A percentile compares a stretch with the other conserved stretches of the same genome.
Evolutionary conservation across 139 green algal genomes (phyloP).

Genomic region (Eudorina sp.): DNA sequence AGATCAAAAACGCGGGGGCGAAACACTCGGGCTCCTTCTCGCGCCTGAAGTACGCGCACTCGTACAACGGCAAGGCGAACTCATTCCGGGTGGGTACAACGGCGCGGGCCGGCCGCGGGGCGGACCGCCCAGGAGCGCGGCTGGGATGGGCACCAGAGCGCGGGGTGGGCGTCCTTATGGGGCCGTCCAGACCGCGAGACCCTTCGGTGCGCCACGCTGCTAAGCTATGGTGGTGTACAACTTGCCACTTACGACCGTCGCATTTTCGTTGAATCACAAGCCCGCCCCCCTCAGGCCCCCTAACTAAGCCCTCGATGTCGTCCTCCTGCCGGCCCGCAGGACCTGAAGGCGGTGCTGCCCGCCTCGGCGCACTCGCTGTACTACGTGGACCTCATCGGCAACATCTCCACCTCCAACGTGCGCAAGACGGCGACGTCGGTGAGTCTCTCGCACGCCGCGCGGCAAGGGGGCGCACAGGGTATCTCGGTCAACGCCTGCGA

Average conservation of each 20-base stretch:
- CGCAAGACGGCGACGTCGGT: slow-evolving; percentile 38
- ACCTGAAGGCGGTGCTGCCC: slow-evolving; percentile 75
- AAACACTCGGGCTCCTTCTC: slow-evolving; percentile 79
- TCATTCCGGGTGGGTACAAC: slow-evolving; percentile 56
- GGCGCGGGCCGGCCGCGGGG: not conserved
- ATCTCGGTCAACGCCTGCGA: too few relatives aligned
- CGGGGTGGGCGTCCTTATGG: too few relatives aligned
- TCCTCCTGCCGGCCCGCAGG: slow-evolving; percentile 36
- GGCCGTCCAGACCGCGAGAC: too few relatives aligned
- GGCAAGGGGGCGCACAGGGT: too few relatives aligned
- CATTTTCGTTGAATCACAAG: too few relatives aligned
- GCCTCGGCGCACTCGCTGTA: slow-evolving; percentile 76
- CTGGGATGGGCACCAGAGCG: too few relatives aligned
- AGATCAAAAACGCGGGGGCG: slow-evolving; percentile 79
- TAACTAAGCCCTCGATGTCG: not conserved
- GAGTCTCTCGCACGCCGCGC: too few relatives aligned
- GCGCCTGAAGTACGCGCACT: slow-evolving; percentile 65
- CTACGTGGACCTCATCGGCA: slow-evolving; percentile 92
- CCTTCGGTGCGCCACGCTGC: too few relatives aligned
- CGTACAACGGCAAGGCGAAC: slow-evolving; percentile 57
- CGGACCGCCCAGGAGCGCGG: not conserved
- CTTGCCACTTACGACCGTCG: too few relatives aligned
- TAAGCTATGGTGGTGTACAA: too few relatives aligned
- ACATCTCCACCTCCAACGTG: slow-evolving; percentile 82
- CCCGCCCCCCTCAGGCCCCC: too few relatives aligned